Evolutionary conservation across 495 filamentous ascomycete genomes (phyloP).

Genomic region (Xanthoparmelia taractica): DNA sequence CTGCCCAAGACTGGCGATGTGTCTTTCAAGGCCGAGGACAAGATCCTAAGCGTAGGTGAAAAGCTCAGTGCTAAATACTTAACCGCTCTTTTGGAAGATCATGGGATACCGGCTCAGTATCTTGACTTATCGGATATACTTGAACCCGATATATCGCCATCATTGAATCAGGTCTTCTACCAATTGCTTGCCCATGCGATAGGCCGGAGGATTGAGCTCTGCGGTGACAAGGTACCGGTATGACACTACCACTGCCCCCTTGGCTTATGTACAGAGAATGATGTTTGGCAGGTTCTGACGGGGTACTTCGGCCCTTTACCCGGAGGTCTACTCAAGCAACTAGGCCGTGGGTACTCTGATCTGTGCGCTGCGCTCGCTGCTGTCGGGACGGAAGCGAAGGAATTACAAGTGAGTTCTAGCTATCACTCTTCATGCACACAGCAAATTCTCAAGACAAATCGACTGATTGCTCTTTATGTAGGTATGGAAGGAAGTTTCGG

Average conservation of each 20-base stretch:
- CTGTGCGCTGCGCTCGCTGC: constrained; percentile 78
- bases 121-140: constrained; percentile 76
- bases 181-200: constrained; percentile 56
- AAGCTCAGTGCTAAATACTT: constrained; percentile 87
- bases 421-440: background rate
- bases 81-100: constrained; percentile 69
- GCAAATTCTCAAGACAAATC: background rate
- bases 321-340: constrained; percentile 65
- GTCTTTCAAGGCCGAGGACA: constrained; percentile 73
- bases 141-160: constrained; percentile 50
- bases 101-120: constrained; percentile 71
- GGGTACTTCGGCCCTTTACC: constrained; percentile 87
- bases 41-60: constrained; percentile 86
- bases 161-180: constrained; percentile 74
- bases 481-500: constrained; percentile 24
- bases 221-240: constrained; percentile 60
- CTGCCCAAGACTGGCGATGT: constrained; percentile 60
- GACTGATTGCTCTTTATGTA: constrained; percentile 54
- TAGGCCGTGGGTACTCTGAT: constrained; percentile 85
- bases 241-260: background rate
- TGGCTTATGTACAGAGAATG: background rate
- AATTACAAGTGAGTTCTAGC: constrained; percentile 60
- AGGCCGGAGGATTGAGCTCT: constrained; percentile 58
- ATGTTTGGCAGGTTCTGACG: constrained; percentile 41
- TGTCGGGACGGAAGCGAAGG: constrained; percentile 52